Evolutionary conservation across 2,329 filamentous ascomycete genomes (phyloP).

Genomic region (Fusarium phyllophilum): DNA sequence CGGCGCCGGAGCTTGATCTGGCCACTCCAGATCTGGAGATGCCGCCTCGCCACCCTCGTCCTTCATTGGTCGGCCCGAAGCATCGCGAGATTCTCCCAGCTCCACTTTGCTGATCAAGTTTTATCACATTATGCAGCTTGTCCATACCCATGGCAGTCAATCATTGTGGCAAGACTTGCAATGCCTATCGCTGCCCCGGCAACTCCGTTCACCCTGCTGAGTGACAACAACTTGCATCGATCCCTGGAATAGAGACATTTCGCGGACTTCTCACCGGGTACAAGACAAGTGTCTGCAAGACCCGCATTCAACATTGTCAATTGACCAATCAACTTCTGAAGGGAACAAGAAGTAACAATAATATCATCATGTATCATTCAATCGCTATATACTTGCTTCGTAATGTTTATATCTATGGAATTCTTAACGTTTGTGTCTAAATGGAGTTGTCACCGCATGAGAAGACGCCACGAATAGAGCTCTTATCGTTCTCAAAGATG

Average conservation of each 20-base stretch:
- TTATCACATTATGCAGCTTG: fast-evolving
- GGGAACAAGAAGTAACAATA: background rate
- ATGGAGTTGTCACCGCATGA: conserved; percentile 49
- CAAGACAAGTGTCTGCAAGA: background rate
- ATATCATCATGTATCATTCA: conserved; percentile 8
- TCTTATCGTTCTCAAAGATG: conserved; percentile 41
- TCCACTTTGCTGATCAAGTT: background rate
- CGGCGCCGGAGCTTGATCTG: background rate
- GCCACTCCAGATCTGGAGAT: background rate
- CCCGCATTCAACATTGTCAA: background rate
- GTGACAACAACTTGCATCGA: background rate
- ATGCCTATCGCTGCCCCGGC: fast-evolving
- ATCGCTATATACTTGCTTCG: conserved; percentile 5
- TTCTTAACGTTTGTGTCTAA: background rate
- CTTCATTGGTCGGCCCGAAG: background rate
- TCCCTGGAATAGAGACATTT: background rate
- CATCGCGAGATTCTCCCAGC: background rate
- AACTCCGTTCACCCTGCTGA: background rate
- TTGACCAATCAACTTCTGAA: no score
- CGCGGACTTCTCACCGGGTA: fast-evolving
- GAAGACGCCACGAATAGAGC: conserved; percentile 44
- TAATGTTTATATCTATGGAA: background rate
- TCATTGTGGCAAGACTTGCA: no score
- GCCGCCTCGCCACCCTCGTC: background rate
- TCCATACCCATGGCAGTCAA: fast-evolving